Evolutionary conservation across 805 yeast species (phyloP).

Genomic region (Nakazawaea sp.): DNA sequence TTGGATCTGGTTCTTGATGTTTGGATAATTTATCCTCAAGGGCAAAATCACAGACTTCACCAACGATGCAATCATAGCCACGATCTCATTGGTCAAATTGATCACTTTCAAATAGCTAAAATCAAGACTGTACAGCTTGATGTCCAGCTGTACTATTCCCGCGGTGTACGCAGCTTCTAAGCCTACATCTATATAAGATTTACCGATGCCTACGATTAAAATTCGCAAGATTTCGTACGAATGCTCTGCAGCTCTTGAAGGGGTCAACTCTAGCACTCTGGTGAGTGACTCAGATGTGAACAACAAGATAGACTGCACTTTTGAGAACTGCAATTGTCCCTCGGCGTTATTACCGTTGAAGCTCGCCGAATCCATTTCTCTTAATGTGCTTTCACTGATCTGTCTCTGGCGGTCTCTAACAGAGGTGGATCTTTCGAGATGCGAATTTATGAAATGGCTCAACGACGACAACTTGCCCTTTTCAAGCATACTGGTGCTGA

Average conservation of each 20-base stretch:
- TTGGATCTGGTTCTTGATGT: slow-evolving; percentile 50
- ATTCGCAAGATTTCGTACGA: slow-evolving; percentile 63
- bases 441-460: slow-evolving; percentile 49
- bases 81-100: slow-evolving; percentile 47
- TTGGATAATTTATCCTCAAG: slow-evolving; percentile 54
- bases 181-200: slow-evolving; percentile 66
- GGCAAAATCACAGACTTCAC: slow-evolving; percentile 74
- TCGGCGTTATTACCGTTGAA: slow-evolving; percentile 5
- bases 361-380: slow-evolving; percentile 8
- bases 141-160: slow-evolving; percentile 20
- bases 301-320: slow-evolving; percentile 59
- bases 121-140: slow-evolving; percentile 25
- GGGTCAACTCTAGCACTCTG: slow-evolving; percentile 66
- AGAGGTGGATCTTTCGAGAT: slow-evolving; percentile 36
- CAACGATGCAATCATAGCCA: slow-evolving; percentile 62
- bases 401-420: slow-evolving; percentile 17
- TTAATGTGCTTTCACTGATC: slow-evolving; percentile 16
- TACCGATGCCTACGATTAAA: slow-evolving; percentile 62
- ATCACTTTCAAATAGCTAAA: slow-evolving; percentile 44
- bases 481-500: slow-evolving; percentile 19
- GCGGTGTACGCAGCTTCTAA: slow-evolving; percentile 56
- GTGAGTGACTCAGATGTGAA: slow-evolving; percentile 74
- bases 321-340: slow-evolving; percentile 29
- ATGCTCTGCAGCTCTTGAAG: slow-evolving; percentile 53
- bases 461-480: slow-evolving; percentile 44